Evolutionary conservation across 495 filamentous ascomycete species (phyloP).

Genomic region (Wilcoxina mikolae): DNA sequence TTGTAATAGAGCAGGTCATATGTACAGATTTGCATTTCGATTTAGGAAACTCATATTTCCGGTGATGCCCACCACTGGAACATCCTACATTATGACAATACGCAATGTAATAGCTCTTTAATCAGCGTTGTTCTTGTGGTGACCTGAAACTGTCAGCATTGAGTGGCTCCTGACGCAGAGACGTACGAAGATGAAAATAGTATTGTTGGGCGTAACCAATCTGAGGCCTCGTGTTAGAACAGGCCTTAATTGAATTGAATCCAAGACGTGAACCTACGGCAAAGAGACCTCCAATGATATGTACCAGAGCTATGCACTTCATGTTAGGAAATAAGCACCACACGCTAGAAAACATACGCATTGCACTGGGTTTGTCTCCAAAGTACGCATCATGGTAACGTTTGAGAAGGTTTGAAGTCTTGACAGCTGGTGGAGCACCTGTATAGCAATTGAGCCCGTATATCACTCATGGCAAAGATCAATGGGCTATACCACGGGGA

Average conservation of each 20-base stretch:
- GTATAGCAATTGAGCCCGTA: conserved; percentile 30
- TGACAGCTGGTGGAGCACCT: conserved; percentile 63
- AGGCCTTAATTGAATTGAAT: background rate
- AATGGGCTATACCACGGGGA: conserved; percentile 35
- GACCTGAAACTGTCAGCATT: conserved; percentile 45
- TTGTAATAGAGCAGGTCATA: too few relatives aligned
- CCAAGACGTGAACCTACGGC: conserved; percentile 24
- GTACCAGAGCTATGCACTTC: conserved; percentile 53
- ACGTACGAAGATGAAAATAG: conserved; percentile 97
- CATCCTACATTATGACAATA: too few relatives aligned
- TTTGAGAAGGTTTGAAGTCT: conserved; percentile 63
- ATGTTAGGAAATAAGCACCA: background rate
- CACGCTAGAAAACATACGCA: conserved; percentile 50
- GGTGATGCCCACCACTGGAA: too few relatives aligned
- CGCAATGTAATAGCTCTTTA: too few relatives aligned
- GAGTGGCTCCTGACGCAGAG: conserved; percentile 15
- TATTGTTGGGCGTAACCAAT: conserved; percentile 92
- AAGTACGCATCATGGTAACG: conserved; percentile 92
- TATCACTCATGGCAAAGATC: background rate
- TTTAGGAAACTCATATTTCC: too few relatives aligned
- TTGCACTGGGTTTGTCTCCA: conserved; percentile 70
- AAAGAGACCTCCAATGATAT: conserved; percentile 62
- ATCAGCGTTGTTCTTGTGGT: conserved; percentile 99
- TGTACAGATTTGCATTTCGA: too few relatives aligned
- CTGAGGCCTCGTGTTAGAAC: conserved; percentile 4